A percentile compares a stretch with the other conserved stretches of the same genome.
These are phyloP conservation scores for Knoxia roxburghii DNA, from an alignment of 257 asterid genomes.

Conservation along the genomic window DNA sequence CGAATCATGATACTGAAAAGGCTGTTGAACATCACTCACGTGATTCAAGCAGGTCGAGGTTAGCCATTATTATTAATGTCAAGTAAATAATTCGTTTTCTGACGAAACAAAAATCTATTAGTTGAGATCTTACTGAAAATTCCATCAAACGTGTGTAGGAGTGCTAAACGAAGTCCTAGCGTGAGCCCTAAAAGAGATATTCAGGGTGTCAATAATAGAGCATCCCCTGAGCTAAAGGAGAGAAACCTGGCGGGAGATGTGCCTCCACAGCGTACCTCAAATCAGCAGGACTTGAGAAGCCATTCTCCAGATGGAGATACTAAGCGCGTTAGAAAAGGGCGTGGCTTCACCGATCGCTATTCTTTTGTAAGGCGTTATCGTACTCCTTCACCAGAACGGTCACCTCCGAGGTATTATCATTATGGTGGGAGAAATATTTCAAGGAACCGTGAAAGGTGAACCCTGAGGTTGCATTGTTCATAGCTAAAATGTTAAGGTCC, in stretches of 20 bases:
- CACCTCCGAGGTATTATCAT: conserved; percentile 55
- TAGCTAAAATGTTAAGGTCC: background rate
- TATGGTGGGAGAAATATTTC: conserved; percentile 69
- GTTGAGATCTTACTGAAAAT: background rate
- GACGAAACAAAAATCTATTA: background rate
- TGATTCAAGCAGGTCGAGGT: conserved; percentile 63
- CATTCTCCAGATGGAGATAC: conserved; percentile 73
- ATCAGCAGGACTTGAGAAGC: conserved; percentile 46
- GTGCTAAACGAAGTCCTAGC: conserved; percentile 41
- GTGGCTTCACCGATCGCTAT: conserved; percentile 84
- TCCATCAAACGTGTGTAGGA: conserved; percentile 31
- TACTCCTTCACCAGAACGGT: conserved; percentile 88
- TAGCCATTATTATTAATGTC: background rate
- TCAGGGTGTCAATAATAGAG: conserved; percentile 27
- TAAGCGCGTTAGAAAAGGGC: conserved; percentile 89
- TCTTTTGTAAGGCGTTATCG: conserved; percentile 86
- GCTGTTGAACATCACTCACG: conserved; percentile 28
- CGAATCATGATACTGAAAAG: conserved; percentile 39
- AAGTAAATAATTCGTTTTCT: background rate
- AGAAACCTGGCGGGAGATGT: conserved; percentile 38
- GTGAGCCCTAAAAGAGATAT: conserved; percentile 37
- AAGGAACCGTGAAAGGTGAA: conserved; percentile 68
- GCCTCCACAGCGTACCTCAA: conserved; percentile 35
- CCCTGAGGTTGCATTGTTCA: conserved; percentile 3
- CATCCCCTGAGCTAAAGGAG: conserved; percentile 31